Conservation (phyloP, 441 rosid species). For the Hura crepitans region DNA sequence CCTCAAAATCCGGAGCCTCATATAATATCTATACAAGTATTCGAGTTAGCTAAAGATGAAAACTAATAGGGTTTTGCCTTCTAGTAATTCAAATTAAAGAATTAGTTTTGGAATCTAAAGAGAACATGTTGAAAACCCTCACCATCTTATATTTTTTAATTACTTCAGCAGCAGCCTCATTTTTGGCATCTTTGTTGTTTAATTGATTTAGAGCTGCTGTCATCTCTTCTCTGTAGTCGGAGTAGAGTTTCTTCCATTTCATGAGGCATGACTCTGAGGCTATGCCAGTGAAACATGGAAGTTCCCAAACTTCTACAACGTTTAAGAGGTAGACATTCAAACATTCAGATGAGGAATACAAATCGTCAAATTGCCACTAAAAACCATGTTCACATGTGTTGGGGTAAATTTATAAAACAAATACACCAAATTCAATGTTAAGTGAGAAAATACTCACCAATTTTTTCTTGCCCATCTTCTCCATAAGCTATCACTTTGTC, state of each 20-base stretch:
- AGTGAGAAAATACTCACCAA: conserved; percentile 31
- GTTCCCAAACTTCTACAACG: conserved; percentile 46
- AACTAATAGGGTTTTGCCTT: not conserved
- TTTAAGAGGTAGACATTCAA: not conserved
- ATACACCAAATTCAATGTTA: not conserved
- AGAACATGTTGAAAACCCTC: not conserved
- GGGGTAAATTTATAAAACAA: not conserved
- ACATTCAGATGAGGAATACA: not conserved
- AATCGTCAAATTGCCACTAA: not conserved
- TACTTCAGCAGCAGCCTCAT: conserved; percentile 9
- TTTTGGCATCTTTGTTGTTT: not conserved
- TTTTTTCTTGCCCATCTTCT: conserved; percentile 21
- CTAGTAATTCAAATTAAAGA: not conserved
- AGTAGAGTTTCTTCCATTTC: conserved; percentile 39
- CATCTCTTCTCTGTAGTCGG: conserved; percentile 52
- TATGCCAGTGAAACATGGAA: conserved; percentile 37
- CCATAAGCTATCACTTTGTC: conserved; percentile 39
- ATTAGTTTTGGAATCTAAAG: not conserved
- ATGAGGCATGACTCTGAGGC: conserved; percentile 20
- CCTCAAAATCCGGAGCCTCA: conserved; percentile 44
- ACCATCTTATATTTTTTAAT: conserved; percentile 14
- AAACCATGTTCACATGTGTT: too few relatives aligned
- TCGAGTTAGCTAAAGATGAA: not conserved
- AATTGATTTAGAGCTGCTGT: not conserved
- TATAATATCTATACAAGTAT: conserved; percentile 40